Evolutionary conservation across 192 early-diverging fungal genomes (phyloP).

Genomic region (Coemansia sp.): DNA sequence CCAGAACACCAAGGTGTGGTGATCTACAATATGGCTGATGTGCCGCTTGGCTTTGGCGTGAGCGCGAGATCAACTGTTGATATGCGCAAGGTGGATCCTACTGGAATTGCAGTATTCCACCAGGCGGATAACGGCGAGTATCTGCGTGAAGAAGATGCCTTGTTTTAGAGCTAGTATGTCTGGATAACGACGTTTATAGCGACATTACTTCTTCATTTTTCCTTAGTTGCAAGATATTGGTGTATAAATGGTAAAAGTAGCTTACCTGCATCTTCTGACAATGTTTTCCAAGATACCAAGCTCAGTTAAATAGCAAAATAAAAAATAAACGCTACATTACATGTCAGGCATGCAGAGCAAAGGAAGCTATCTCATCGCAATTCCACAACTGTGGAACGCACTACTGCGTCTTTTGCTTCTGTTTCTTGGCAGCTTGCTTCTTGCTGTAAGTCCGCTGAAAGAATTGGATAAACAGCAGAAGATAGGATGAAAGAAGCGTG

Average conservation of each 20-base stretch:
- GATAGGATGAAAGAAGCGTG: constrained; percentile 73
- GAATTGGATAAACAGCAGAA: constrained; percentile 90
- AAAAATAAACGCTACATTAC: constrained; percentile 1
- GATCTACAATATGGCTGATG: constrained; percentile 89
- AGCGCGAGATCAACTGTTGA: constrained; percentile 92
- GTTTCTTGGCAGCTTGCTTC: constrained; percentile 43
- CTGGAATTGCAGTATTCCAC: constrained; percentile 91
- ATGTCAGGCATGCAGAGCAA: constrained; percentile 1
- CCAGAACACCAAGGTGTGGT: constrained; percentile 98
- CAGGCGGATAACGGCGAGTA: constrained; percentile 99
- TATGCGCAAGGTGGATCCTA: constrained; percentile 90
- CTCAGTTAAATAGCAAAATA: neutral
- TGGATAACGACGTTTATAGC: neutral
- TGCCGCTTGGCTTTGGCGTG: constrained; percentile 95
- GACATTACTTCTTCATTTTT: no score
- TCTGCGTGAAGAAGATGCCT: constrained; percentile 73
- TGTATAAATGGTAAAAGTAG: neutral
- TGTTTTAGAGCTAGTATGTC: constrained; percentile 55
- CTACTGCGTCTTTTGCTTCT: constrained; percentile 51
- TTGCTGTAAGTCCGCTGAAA: constrained; percentile 79
- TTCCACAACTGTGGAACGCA: neutral
- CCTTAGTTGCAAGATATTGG: no score
- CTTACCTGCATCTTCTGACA: neutral
- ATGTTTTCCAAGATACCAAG: neutral
- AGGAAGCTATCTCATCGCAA: neutral